phyloP scores from a whole-genome alignment of 1,284 basidiomycete species.

The Coniophora puteana region DNA sequence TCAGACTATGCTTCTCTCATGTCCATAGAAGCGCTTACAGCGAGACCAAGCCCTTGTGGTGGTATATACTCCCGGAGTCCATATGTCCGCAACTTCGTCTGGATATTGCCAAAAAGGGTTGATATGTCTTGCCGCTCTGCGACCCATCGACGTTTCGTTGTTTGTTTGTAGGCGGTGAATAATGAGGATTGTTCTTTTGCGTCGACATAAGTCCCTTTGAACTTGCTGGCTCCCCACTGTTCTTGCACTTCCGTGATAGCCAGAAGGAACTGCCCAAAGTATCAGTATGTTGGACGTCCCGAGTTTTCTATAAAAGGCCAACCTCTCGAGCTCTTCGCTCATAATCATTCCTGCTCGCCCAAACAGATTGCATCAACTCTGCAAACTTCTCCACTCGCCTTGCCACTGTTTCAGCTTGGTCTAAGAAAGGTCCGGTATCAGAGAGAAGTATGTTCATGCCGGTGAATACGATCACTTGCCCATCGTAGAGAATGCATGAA shows the following conservation, averaged over 20 bases:
- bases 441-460: conserved; percentile 1
- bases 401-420: conserved; percentile 93
- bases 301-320: conserved; percentile 18
- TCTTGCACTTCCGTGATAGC: conserved; percentile 61
- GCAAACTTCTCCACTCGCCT: conserved; percentile 95
- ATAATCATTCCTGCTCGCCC: conserved; percentile 88
- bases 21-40: conserved; percentile 42
- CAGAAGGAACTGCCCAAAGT: conserved; percentile 52
- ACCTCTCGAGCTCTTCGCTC: conserved; percentile 82
- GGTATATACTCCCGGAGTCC: conserved; percentile 82
- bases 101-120: conserved; percentile 89
- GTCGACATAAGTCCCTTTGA: conserved; percentile 76
- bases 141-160: conserved; percentile 84
- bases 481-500: conserved; percentile 98
- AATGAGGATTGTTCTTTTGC: conserved; percentile 74
- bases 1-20: too few species aligned
- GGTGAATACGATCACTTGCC: conserved; percentile 44
- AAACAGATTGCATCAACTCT: conserved; percentile 89
- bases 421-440: conserved; percentile 37
- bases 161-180: conserved; percentile 84
- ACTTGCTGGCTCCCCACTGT: conserved; percentile 60
- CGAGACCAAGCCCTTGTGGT: conserved; percentile 62
- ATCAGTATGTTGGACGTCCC: conserved; percentile 10
- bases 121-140: conserved; percentile 88
- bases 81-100: conserved; percentile 93